Base-by-base conservation (phyloP, 257 asterid genomes). In the Ehretia macrophylla region DNA sequence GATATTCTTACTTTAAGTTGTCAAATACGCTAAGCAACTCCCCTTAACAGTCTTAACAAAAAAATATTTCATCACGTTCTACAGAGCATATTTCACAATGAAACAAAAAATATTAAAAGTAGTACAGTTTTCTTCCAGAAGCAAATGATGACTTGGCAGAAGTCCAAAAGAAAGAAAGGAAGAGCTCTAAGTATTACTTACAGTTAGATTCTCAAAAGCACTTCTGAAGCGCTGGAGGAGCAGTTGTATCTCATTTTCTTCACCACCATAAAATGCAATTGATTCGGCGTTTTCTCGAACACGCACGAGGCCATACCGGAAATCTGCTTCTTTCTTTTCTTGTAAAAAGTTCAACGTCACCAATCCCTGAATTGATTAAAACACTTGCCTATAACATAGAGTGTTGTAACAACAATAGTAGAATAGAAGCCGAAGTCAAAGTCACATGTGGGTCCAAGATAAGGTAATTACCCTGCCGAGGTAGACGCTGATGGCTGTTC, bases 241-340 rank as follows among this genome's bases (percentile, higher is more conserved):
- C 23, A 87, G 80, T 68, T 85, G 96, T 77, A 76, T 83, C 84
- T 90, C 97, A 67, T 90, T 90, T 71, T 72, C 81, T 79, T 90
- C 97, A 19, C 97, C 96, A 55, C 92, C 95, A 62, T 90, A 90
- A 75, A 90, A 90, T 44, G 97, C 97, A 73, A 90, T 90, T 65
- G 97, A 85, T 71, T 90, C 97, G 39, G 97, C 97, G 75, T 90
- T 90, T 77, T 90, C 97, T 67, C 97, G 72, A 71, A 90, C 75
- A 11, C 97, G 96, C 63, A 88, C 92, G 52, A 88, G 92, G 52
- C 92, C 96, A 59, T 88, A 88, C 23, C 95, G 84, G 48, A 88
- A 88, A 79, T 88, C 96, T 32, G 95, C 96, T 81, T 88, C 96
- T 64, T 85, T 88, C 75, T 88, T 85, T 84, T 88, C 96, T 90